Percentiles rank a stretch among this genome's conserved stretches.
Evolutionary conservation across 805 yeast species (phyloP).

Genomic region (Nakazawaea wickerhamii): DNA sequence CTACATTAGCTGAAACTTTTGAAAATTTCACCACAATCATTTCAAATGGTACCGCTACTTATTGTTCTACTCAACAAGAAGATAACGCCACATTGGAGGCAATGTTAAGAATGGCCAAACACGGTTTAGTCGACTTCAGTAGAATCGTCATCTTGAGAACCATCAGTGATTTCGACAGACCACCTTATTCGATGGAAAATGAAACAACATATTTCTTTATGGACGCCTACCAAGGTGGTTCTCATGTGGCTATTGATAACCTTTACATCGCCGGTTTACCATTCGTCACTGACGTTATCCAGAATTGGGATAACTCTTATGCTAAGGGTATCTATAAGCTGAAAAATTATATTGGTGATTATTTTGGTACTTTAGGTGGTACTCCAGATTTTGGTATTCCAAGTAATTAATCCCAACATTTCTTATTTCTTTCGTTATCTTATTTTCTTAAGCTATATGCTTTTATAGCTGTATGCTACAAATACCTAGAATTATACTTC

Average conservation of each 20-base stretch:
- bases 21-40: conserved; percentile 39
- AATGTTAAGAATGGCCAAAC: conserved; percentile 45
- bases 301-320: conserved; percentile 39
- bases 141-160: conserved; percentile 58
- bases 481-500: too few species aligned
- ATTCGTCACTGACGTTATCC: conserved; percentile 45
- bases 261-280: conserved; percentile 50
- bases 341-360: conserved; percentile 56
- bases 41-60: conserved; percentile 54
- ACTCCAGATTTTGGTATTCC: conserved; percentile 28
- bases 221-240: conserved; percentile 47
- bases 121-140: conserved; percentile 50
- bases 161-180: conserved; percentile 52
- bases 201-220: conserved; percentile 47
- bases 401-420: background rate
- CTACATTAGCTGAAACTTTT: conserved; percentile 44
- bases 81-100: conserved; percentile 63
- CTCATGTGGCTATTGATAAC: conserved; percentile 42
- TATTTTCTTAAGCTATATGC: too few species aligned
- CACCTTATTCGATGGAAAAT: conserved; percentile 39
- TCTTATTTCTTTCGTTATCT: background rate
- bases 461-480: too few species aligned
- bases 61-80: conserved; percentile 62
- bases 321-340: conserved; percentile 31
- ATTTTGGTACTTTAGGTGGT: conserved; percentile 49